Evolutionary conservation across 1,139 yeast genomes (phyloP).

Genomic region (Scheffersomyces quercinus): DNA sequence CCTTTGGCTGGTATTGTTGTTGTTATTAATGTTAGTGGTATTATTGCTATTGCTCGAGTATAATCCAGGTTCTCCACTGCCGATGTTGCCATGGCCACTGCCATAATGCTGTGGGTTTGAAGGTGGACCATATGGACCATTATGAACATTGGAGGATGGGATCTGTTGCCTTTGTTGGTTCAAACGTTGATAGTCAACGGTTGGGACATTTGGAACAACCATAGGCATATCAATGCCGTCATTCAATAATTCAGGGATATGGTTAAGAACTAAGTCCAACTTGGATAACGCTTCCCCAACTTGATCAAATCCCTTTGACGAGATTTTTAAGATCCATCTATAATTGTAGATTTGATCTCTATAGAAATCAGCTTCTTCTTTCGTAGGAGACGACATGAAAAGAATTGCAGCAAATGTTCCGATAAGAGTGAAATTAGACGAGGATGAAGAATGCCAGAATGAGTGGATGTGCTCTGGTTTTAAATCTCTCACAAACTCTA

Average conservation of each 20-base stretch:
- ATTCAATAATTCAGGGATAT: constrained; percentile 65
- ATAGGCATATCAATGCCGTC: constrained; percentile 46
- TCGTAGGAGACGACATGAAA: constrained; percentile 57
- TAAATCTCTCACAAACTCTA: constrained; percentile 74
- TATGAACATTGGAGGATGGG: not conserved
- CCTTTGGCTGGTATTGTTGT: constrained; percentile 2
- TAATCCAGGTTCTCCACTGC: not conserved
- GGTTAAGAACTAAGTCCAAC: constrained; percentile 63
- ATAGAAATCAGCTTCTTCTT: constrained; percentile 64
- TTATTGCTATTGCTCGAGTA: constrained; percentile 2
- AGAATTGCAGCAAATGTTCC: constrained; percentile 85
- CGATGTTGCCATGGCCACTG: not conserved
- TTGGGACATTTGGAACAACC: constrained; percentile 37
- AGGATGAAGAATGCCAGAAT: constrained; percentile 84
- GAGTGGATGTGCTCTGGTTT: constrained; percentile 81
- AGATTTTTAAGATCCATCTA: constrained; percentile 70
- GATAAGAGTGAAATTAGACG: constrained; percentile 74
- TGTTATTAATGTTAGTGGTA: constrained; percentile 1
- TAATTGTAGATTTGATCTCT: constrained; percentile 72
- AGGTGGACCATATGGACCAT: not conserved
- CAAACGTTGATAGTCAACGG: constrained; percentile 20
- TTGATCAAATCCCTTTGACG: constrained; percentile 74
- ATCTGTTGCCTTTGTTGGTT: constrained; percentile 8
- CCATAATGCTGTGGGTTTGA: constrained; percentile 4
- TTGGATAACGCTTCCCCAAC: constrained; percentile 68